Base-by-base conservation (phyloP, 1,284 basidiomycete genomes). In the Pulveroboletus sp. region DNA sequence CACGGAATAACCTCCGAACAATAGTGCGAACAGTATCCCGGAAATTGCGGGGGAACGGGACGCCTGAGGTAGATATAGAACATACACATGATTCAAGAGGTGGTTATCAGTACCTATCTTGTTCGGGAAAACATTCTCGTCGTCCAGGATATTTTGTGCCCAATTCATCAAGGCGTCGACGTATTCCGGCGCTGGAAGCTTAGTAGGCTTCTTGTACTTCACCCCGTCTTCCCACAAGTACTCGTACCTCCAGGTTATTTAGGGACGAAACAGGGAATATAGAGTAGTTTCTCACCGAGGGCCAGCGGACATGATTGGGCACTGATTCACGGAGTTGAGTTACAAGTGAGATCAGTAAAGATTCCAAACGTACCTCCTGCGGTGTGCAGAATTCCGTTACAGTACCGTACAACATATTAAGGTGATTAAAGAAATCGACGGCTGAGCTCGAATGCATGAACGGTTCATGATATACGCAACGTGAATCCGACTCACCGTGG, bases 101-200 rank as follows among this genome's bases (percentile, higher is more conserved):
- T 20, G 11, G 46, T 29, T 5, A 5, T 31, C 68, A 75, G 53
- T 62, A 91, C 95, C 96, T 62, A 98, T 94, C 75, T 91, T 93
- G 74, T 94, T 95, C 2, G 97, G 97, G 74, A 99, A 99, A 48
- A 96, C 77, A 44, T 80, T 81, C 69, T 97, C 95, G 71, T 99
- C 94, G 71, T 99, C 97, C 46, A 99, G 80, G 54, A 97, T 81
- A 44, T 81, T 83, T 74, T 99, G 97, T 10, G 94, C 89, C 97
- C 97, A 99, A 72, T 96, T 98, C 95, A 99, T 98, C 56, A 99
- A 79, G 24, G 94, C 92, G 71, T 99, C 97, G 53, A 99, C 96
- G 72, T 99, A 99, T 57, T 97, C 95, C 3, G 95, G 94, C 1
- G 95, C 96, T 5, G 92, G 86, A 24, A 98, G 84, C 70, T 96